A percentile compares a stretch with the other conserved stretches of the same genome.
These are phyloP conservation scores for Solanum sparsipilum DNA, from an alignment of 257 asterid genomes.

Conservation along the genomic window DNA sequence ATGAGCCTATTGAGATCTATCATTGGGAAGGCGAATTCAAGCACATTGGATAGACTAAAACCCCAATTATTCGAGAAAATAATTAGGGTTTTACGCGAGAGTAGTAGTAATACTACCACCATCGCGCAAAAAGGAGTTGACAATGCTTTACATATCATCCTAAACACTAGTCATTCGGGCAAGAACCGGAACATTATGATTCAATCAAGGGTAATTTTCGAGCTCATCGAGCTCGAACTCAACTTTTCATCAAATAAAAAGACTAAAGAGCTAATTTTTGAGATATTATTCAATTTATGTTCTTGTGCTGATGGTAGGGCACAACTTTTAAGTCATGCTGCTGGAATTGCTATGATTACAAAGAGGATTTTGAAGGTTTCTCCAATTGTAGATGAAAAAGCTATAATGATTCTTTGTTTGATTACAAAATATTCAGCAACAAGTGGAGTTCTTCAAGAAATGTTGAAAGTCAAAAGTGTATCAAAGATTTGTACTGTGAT, in stretches of 20 bases:
- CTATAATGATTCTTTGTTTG: slow-evolving; percentile 26
- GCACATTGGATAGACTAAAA: slow-evolving; percentile 13
- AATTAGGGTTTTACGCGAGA: neutral
- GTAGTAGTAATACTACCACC: neutral
- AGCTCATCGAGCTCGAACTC: slow-evolving; percentile 36
- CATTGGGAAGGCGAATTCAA: neutral
- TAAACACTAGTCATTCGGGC: slow-evolving; percentile 29
- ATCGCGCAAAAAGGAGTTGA: slow-evolving; percentile 8
- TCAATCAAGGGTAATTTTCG: slow-evolving; percentile 25
- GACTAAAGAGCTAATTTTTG: slow-evolving; percentile 34
- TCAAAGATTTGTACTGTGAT: slow-evolving; percentile 47
- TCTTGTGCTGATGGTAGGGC: slow-evolving; percentile 60
- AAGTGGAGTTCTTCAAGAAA: slow-evolving; percentile 30
- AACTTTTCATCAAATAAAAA: slow-evolving; percentile 13
- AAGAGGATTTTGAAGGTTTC: slow-evolving; percentile 41
- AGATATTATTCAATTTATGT: slow-evolving; percentile 27
- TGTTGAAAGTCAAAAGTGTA: slow-evolving; percentile 40
- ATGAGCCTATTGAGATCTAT: neutral
- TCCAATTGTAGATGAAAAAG: slow-evolving; percentile 28
- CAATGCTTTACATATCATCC: slow-evolving; percentile 21
- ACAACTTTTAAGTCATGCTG: slow-evolving; percentile 42
- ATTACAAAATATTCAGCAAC: slow-evolving; percentile 32
- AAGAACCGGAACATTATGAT: slow-evolving; percentile 32
- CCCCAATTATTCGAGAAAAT: slow-evolving; percentile 23
- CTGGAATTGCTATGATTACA: slow-evolving; percentile 38